phyloP scores from a whole-genome alignment of 768 basidiomycete genomes.

The Mycena galericulata region DNA sequence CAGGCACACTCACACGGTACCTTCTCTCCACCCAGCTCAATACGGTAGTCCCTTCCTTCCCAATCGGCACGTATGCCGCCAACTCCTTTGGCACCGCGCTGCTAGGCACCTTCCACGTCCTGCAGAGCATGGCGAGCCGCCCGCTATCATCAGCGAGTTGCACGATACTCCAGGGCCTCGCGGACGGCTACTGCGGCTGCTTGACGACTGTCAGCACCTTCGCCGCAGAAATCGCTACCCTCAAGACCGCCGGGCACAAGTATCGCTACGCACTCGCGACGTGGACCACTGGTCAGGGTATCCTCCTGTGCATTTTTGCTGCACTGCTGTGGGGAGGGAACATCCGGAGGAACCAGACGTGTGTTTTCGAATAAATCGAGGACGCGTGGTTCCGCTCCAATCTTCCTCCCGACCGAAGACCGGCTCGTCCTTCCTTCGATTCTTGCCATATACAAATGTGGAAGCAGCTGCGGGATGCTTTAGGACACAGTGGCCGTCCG shows the following conservation, averaged over 20 bases:
- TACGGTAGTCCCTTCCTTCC: slow-evolving; percentile 67
- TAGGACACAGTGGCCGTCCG: too few relatives aligned
- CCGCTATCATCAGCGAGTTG: slow-evolving; percentile 69
- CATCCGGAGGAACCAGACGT: slow-evolving; percentile 28
- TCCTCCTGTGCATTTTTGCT: slow-evolving; percentile 31
- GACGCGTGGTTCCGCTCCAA: neutral
- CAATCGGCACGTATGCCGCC: slow-evolving; percentile 83
- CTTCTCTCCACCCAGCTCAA: slow-evolving; percentile 81
- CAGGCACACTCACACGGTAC: slow-evolving; percentile 90
- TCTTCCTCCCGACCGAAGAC: neutral
- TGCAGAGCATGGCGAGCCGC: slow-evolving; percentile 64
- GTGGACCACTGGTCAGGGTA: slow-evolving; percentile 76
- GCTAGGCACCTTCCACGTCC: slow-evolving; percentile 76
- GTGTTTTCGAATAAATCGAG: slow-evolving; percentile 19
- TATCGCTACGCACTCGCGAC: slow-evolving; percentile 78
- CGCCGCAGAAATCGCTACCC: slow-evolving; percentile 76
- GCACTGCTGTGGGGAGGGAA: slow-evolving; percentile 28
- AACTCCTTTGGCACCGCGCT: slow-evolving; percentile 88
- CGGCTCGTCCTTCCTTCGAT: neutral
- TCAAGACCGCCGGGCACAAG: slow-evolving; percentile 65
- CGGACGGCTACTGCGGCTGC: slow-evolving; percentile 95
- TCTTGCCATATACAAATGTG: too few relatives aligned
- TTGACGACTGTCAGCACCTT: slow-evolving; percentile 96
- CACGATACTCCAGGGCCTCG: slow-evolving; percentile 81
- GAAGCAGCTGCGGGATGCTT: too few relatives aligned